Evolutionary conservation across 116 monocot genomes (phyloP), one percentile per base, ranked within the genome.

Genomic region (Iris pallida): DNA sequence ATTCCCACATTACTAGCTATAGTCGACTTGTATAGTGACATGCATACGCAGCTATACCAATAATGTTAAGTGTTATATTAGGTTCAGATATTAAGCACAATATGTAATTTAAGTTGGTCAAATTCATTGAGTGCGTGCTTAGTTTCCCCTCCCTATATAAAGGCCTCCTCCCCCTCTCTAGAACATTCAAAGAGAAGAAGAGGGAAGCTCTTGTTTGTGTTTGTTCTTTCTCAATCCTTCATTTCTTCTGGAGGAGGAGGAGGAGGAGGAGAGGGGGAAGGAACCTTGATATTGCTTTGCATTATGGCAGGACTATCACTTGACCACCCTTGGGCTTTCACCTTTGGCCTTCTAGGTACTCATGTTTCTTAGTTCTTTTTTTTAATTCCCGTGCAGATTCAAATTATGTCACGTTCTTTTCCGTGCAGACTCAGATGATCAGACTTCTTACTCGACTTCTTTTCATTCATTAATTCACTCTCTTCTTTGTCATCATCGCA

Each of bases 291-390:
- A 44, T 61, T 42, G 43, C 47, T 65, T 42, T 61, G 41, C 61
- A n/a, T 61, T 43, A 73, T 73, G 73, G 78, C 77, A 20, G 86
- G 78, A 19, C 19, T 79, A 46, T 86, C 86, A 15, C 63, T 79
- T 66, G 76, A 79, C 9, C 82, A 86, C 20, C 86, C 86, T 58
- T 86, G 79, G 79, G 82, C 79, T 20, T 86, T 86, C 57, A 42
- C 73, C 55, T 76, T 82, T 47, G 86, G 86, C 5, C 59, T 86
- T 30, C 54, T 86, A 66, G 86, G 86, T 86, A 18, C 55, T 54
- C 3, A 47, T 14, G 4, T 11, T 43, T 20, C 3, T 42, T 17
- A 18, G 5, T 57, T 18, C 20, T 10, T 20, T 20, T n/a, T 55
- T 16, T n/a, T n/a, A n/a, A n/a, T n/a, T n/a, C n/a, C n/a, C n/a